Evolutionary conservation across 208 protist genomes (phyloP), one percentile per base, ranked within the genome.

Genomic region (Leptomonas pyrrhocoris): DNA sequence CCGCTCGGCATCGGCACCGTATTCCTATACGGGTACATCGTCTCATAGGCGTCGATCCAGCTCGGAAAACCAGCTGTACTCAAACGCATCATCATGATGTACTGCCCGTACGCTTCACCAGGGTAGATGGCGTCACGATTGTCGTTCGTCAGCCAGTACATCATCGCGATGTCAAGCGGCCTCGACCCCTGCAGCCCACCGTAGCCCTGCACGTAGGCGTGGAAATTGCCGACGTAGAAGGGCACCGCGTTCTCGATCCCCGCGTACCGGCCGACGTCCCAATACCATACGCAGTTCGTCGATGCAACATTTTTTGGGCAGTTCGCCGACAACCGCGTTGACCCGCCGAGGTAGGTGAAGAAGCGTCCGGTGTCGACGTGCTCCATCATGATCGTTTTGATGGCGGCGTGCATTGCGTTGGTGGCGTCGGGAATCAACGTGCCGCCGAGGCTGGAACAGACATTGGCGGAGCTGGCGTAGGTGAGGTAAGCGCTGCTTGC

Each of bases 181-280:
- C 50, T 38, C 2, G 72, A 21, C 6, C 56, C 66, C 2, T 31
- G 11, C 6, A 72, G 55, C 0, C 72, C 71, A 31, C 23, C 53
- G 34, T 48, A 31, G 21, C 43, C 28, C 11, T 4, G 19, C 2
- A n/a, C 36, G 27, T 46, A 48, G 8, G 67, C 51, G 53, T 68
- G 65, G 19, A 72, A 58, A 56, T 78, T 78, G 18, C 71, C 77
- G 4, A 42, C 38, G 45, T 72, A 78, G 23, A 82, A 78, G 2
- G 28, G 11, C 28, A 62, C 16, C 0, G 30, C 38, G 38, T 65
- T 73, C 28, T 46, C 49, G 18, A 42, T 1, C 3, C 21, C 66
- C 1, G 25, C n/a, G 66, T 71, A 77, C n/a, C 38, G 18, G 30
- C 66, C 62, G 0, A 58, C 49, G 25, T 73, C 64, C 66, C 72